phyloP scores from a whole-genome alignment of 768 basidiomycete species.

The Agaricus blazei region DNA sequence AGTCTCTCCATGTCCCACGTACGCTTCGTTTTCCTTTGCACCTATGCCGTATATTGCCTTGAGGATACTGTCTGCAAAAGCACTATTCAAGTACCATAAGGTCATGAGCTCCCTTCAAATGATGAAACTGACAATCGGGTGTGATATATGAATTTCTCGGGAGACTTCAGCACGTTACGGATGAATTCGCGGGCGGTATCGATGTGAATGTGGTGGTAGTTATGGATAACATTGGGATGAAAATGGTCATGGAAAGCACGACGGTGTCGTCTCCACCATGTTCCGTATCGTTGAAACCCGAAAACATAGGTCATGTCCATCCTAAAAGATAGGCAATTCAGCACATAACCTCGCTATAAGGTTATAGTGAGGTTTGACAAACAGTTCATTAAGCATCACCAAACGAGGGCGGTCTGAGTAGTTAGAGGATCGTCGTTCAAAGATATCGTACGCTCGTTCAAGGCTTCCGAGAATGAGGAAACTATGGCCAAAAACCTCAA shows the following conservation, averaged over 20 bases:
- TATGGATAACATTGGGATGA: constrained; percentile 6
- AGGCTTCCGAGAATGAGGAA: constrained; percentile 7
- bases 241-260: constrained; percentile 8
- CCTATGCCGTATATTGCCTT: constrained; percentile 28
- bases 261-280: constrained; percentile 10
- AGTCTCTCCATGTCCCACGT: constrained; percentile 25
- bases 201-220: constrained; percentile 1
- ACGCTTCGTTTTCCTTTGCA: constrained; percentile 25
- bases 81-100: constrained; percentile 18
- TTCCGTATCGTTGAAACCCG: constrained; percentile 2
- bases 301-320: constrained; percentile 5
- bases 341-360: background rate
- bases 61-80: constrained; percentile 27
- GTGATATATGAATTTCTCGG: constrained; percentile 24
- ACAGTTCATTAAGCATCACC: constrained; percentile 6
- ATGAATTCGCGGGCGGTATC: constrained; percentile 1
- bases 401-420: constrained; percentile 1
- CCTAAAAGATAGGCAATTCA: background rate
- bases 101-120: background rate
- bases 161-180: background rate
- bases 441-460: background rate
- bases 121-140: constrained; percentile 32
- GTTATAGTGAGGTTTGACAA: background rate
- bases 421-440: constrained; percentile 4
- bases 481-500: constrained; percentile 10